Conservation (phyloP, 2,329 filamentous ascomycete species). For the Zasmidium cellare region DNA sequence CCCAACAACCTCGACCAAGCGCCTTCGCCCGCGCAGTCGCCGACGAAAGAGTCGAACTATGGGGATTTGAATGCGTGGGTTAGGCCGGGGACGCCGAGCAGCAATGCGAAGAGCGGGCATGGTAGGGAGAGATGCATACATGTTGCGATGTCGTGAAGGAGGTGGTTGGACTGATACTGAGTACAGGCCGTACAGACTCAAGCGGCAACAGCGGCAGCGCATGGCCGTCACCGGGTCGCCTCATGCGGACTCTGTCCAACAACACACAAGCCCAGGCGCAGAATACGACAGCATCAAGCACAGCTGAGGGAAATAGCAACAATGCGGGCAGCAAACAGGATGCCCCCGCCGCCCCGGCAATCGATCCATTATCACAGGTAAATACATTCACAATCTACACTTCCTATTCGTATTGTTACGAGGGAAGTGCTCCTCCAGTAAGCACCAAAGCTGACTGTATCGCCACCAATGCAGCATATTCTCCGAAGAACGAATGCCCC, state of each 20-base stretch:
- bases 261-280: slow-evolving; percentile 13
- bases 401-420: not conserved
- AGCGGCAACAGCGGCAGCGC: slow-evolving; percentile 3
- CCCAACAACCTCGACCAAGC: slow-evolving; percentile 37
- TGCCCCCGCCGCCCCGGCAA: slow-evolving; percentile 49
- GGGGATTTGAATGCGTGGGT: slow-evolving; percentile 11
- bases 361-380: slow-evolving; percentile 70
- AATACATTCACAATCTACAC: slow-evolving; percentile 27
- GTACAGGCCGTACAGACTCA: slow-evolving; percentile 19
- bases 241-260: slow-evolving; percentile 26
- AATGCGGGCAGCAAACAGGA: slow-evolving; percentile 27
- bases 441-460: slow-evolving; percentile 18
- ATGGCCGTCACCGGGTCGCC: slow-evolving; percentile 25
- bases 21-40: slow-evolving; percentile 29
- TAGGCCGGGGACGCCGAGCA: slow-evolving; percentile 12
- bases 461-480: slow-evolving; percentile 47
- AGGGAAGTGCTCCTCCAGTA: not conserved
- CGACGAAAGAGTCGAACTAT: slow-evolving; percentile 14
- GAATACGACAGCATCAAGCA: not conserved
- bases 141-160: not conserved
- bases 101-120: slow-evolving; percentile 11
- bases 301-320: slow-evolving; percentile 11
- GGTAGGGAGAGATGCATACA: slow-evolving; percentile 3
- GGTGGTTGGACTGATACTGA: slow-evolving; percentile 5
- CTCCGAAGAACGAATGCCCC: slow-evolving; percentile 67